A percentile compares a stretch with the other conserved stretches of the same genome.
phyloP scores from a whole-genome alignment of 208 protist genomes.

The Crithidia brevicula region DNA sequence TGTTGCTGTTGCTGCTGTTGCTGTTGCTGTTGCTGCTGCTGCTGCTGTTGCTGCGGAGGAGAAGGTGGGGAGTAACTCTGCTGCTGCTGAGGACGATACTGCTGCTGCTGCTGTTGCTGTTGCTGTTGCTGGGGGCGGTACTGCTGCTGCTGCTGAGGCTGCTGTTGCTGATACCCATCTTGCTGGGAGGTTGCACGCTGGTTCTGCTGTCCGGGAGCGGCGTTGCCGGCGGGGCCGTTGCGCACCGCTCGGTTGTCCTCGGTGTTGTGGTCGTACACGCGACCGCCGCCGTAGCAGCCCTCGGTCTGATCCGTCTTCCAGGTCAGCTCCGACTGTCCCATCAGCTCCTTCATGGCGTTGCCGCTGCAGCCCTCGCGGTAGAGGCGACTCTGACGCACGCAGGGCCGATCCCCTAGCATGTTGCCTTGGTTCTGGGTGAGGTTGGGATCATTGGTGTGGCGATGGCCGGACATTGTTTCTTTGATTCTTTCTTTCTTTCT shows the following conservation, averaged over 20 bases:
- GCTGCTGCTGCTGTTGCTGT: conserved; percentile 29
- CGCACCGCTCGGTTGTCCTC: conserved; percentile 33
- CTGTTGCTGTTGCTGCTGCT: conserved; percentile 17
- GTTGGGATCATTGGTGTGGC: conserved; percentile 55
- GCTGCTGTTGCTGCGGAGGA: conserved; percentile 20
- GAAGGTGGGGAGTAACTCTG: not conserved
- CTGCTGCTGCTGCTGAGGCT: conserved; percentile 15
- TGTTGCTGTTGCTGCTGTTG: conserved; percentile 25
- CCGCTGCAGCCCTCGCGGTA: conserved; percentile 82
- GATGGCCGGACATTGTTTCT: conserved; percentile 71
- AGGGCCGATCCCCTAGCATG: conserved; percentile 84
- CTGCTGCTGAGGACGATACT: conserved; percentile 16
- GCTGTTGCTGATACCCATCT: conserved; percentile 24
- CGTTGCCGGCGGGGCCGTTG: conserved; percentile 7
- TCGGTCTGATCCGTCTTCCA: conserved; percentile 82
- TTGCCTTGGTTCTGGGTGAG: conserved; percentile 90
- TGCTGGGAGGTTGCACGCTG: conserved; percentile 15
- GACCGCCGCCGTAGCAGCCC: conserved; percentile 76
- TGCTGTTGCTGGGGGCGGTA: conserved; percentile 22
- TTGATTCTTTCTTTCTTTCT: no score
- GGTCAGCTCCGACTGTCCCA: conserved; percentile 79
- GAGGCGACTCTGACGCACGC: conserved; percentile 84
- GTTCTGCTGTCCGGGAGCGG: not conserved
- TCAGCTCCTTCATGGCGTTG: conserved; percentile 87
- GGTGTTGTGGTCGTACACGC: conserved; percentile 77